Percentiles rank a stretch among this genome's conserved stretches.
These are phyloP conservation scores for Alnus rubra DNA, from an alignment of 306 rosid genomes.

Conservation along the genomic window DNA sequence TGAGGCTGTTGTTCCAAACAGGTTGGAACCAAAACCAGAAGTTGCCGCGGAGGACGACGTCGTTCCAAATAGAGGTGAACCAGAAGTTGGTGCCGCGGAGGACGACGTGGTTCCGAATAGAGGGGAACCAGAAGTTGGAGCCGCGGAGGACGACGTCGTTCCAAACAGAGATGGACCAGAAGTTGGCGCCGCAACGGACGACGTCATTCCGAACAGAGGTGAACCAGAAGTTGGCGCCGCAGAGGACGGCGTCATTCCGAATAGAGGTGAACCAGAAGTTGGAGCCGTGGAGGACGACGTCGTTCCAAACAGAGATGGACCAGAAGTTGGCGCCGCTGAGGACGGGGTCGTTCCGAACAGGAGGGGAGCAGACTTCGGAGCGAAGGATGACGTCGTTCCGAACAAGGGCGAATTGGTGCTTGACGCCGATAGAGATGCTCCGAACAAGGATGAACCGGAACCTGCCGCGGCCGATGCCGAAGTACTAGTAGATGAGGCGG, in stretches of 20 bases:
- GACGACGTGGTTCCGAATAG: conserved; percentile 12
- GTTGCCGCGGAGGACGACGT: too few relatives aligned
- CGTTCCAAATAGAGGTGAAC: not conserved
- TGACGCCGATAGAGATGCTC: conserved; percentile 16
- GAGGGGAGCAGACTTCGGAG: conserved; percentile 20
- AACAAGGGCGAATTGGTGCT: conserved; percentile 12
- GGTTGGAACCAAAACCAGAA: not conserved
- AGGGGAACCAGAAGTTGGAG: conserved; percentile 19
- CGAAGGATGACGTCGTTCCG: conserved; percentile 9
- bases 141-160: conserved; percentile 19
- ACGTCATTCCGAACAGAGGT: conserved; percentile 19
- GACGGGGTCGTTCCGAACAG: not conserved
- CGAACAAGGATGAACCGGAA: not conserved
- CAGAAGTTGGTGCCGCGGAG: not conserved
- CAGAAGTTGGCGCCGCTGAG: too few relatives aligned
- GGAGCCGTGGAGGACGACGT: conserved; percentile 1
- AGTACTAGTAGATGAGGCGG: not conserved
- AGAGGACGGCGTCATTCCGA: conserved; percentile 23
- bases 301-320: too few relatives aligned
- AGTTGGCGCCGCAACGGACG: conserved; percentile 29
- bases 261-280: not conserved
- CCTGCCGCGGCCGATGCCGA: not conserved
- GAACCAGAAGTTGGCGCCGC: conserved; percentile 26
- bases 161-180: conserved; percentile 14
- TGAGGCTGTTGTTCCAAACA: conserved; percentile 9